Base-by-base conservation (phyloP, 352 stramenopile species). In the Globisporangium yorkense region DNA sequence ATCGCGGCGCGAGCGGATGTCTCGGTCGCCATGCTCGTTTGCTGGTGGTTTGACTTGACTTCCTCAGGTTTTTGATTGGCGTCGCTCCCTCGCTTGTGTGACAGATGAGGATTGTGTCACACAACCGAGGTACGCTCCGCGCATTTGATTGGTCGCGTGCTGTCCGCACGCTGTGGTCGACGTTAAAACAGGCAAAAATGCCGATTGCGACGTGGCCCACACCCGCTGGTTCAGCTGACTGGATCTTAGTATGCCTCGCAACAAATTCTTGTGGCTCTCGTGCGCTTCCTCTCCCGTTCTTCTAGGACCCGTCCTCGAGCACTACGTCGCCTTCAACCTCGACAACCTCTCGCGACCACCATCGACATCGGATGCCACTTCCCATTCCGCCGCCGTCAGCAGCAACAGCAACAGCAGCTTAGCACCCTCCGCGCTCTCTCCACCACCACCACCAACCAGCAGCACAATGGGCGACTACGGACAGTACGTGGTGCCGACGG, bases 391-490 rank as follows among this genome's bases (percentile, higher is more conserved):
- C 37, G 10, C 37, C 13, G 4, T 1, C 37, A 43, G 37, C 35
- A 41, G 35, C 9, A 13, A 0, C 35, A 37, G 33, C 33, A 37
- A 1, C 33, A 37, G 33, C 33, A 37, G 27, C 44, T 49, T 49
- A 29, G 44, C 54, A 41, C 20, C 56, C 44, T 35, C 45, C 46
- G 21, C 35, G 24, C 18, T 51, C 56, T 10, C 29, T 21, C 24
- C 24, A 27, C 12, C 20, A 31, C 37, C 45, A 20, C 45, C 40
- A 41, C 27, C 27, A 33, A 27, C 5, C 20, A 39, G 66, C 1
- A 18, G 24, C 24, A 74, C n/a, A 4, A 93, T 93, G 84, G 84
- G 84, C 56, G 84, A 93, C 64, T 93, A 91, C 67, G 84, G 80
- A 40, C 84, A 93, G 57, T 93, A 93, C 68, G 69, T 90, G 44